These are phyloP conservation scores for Malus asiatica DNA, from an alignment of 306 rosid genomes.

Conservation along the genomic window DNA sequence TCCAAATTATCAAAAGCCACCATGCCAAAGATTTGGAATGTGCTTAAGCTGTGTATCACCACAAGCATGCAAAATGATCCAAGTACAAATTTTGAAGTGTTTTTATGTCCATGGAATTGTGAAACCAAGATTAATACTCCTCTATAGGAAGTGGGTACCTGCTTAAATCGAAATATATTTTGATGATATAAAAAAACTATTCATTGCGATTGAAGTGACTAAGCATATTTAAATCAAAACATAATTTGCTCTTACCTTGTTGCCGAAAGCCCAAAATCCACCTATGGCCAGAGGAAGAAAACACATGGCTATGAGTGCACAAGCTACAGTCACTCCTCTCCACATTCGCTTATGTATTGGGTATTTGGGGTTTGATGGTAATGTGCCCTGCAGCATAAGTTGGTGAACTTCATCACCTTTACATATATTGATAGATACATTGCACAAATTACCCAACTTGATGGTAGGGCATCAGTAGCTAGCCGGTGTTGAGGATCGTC, in stretches of 20 bases:
- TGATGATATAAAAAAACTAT: background rate
- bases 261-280: slow-evolving; percentile 72
- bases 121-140: slow-evolving; percentile 12
- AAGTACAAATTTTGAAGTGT: slow-evolving; percentile 27
- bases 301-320: slow-evolving; percentile 28
- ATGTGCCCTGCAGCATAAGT: too few relatives aligned
- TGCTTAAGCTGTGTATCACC: slow-evolving; percentile 28
- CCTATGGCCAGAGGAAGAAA: slow-evolving; percentile 41
- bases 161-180: background rate
- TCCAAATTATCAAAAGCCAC: slow-evolving; percentile 60
- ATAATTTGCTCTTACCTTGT: slow-evolving; percentile 21
- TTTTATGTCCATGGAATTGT: slow-evolving; percentile 20
- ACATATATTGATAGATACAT: too few relatives aligned
- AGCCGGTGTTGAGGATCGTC: too few relatives aligned
- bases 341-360: slow-evolving; percentile 35
- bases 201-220: background rate
- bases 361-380: background rate
- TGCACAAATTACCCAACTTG: too few relatives aligned
- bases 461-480: too few relatives aligned
- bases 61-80: slow-evolving; percentile 35
- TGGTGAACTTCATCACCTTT: too few relatives aligned
- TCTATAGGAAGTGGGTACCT: background rate
- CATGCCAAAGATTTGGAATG: slow-evolving; percentile 65
- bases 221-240: background rate
- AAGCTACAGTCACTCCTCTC: slow-evolving; percentile 41